These are phyloP conservation scores for Athelia sp. DNA, from an alignment of 1,284 basidiomycete species.

Conservation along the genomic window DNA sequence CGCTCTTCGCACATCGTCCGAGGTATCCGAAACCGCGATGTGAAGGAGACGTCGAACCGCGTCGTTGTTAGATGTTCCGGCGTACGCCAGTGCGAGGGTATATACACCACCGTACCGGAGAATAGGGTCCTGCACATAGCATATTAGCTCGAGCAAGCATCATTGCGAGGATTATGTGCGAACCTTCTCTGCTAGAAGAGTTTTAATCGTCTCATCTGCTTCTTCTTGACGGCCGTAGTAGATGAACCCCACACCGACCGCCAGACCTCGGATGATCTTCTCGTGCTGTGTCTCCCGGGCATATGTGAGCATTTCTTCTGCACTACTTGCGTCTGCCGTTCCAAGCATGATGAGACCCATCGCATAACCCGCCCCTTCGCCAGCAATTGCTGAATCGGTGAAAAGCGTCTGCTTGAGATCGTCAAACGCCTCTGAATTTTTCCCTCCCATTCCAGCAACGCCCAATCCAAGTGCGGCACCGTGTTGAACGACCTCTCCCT, in stretches of 20 bases:
- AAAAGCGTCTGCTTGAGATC: conserved; percentile 86
- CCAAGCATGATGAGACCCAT: conserved; percentile 98
- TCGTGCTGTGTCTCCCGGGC: conserved; percentile 96
- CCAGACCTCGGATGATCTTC: conserved; percentile 94
- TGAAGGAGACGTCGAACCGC: conserved; percentile 88
- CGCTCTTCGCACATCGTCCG: conserved; percentile 91
- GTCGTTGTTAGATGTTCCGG: conserved; percentile 90
- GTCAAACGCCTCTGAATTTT: conserved; percentile 85
- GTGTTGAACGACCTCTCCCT: conserved; percentile 88
- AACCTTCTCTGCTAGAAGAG: conserved; percentile 83
- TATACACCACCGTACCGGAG: conserved; percentile 95
- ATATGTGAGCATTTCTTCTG: conserved; percentile 92
- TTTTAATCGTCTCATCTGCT: conserved; percentile 75
- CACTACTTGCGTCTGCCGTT: conserved; percentile 70
- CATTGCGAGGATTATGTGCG: conserved; percentile 12
- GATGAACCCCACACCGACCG: conserved; percentile 86
- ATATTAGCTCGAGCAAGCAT: conserved; percentile 4
- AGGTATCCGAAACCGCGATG: conserved; percentile 95
- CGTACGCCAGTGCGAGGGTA: conserved; percentile 90
- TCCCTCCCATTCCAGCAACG: conserved; percentile 88
- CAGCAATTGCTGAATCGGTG: conserved; percentile 89
- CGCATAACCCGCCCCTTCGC: conserved; percentile 90
- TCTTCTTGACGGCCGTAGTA: conserved; percentile 89
- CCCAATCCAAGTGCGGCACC: conserved; percentile 93
- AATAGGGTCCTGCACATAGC: conserved; percentile 74